Evolutionary conservation across 2,329 filamentous ascomycete genomes (phyloP).

Genomic region (Aureobasidium sp.): DNA sequence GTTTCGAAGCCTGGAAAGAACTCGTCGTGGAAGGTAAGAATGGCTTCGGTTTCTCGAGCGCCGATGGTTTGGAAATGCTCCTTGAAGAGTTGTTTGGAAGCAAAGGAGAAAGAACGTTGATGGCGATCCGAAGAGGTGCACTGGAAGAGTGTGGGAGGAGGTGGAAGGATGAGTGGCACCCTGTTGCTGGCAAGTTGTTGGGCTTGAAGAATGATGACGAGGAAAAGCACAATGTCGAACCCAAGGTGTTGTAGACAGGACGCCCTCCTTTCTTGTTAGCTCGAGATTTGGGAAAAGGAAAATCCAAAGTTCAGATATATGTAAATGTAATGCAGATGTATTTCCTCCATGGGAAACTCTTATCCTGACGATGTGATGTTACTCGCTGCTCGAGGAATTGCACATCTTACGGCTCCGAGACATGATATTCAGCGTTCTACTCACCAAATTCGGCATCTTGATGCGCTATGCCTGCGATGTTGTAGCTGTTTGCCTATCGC

Average conservation of each 20-base stretch:
- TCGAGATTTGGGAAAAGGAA: no score
- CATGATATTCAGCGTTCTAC: no score
- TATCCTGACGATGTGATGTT: no score
- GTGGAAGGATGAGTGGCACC: slow-evolving; percentile 93
- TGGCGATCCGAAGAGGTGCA: slow-evolving; percentile 67
- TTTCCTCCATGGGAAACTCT: no score
- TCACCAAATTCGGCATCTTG: no score
- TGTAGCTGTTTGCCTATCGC: not conserved
- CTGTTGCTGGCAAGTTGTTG: slow-evolving; percentile 51
- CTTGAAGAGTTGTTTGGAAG: slow-evolving; percentile 56
- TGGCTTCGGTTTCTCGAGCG: slow-evolving; percentile 72
- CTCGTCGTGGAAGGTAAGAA: slow-evolving; percentile 83
- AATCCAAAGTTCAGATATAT: no score
- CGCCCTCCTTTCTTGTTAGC: no score
- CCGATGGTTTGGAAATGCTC: slow-evolving; percentile 54
- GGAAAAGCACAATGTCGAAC: not conserved
- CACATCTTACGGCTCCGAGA: no score
- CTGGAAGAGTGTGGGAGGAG: slow-evolving; percentile 61
- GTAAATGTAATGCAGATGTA: no score
- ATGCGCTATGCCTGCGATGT: not conserved
- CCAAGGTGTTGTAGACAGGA: not conserved
- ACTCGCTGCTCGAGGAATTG: no score
- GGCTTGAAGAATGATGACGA: not conserved
- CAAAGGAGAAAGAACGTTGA: slow-evolving; percentile 44
- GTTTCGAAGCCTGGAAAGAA: slow-evolving; percentile 82